These are phyloP conservation scores for Capronia americana DNA, from an alignment of 2,329 filamentous ascomycete genomes.

Conservation along the genomic window DNA sequence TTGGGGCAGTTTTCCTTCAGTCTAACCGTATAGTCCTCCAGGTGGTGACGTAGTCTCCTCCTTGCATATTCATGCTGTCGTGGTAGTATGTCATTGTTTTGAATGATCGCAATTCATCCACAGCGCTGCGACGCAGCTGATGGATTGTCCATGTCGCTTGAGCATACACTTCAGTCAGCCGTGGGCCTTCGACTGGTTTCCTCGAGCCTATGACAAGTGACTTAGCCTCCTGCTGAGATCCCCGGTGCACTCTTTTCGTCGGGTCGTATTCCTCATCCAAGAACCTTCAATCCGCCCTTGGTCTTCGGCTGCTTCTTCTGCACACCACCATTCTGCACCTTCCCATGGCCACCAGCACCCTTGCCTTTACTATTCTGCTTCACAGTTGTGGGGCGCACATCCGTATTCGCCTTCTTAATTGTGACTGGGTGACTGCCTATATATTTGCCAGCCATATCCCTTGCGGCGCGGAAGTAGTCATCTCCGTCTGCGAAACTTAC, in stretches of 20 bases:
- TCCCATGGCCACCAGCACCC: slow-evolving; percentile 38
- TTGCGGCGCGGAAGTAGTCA: slow-evolving; percentile 93
- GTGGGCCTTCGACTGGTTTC: background rate
- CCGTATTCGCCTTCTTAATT: slow-evolving; percentile 85
- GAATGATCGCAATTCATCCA: background rate
- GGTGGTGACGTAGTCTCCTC: background rate
- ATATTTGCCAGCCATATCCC: slow-evolving; percentile 99
- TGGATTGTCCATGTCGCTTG: too few relatives aligned
- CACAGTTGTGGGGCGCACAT: slow-evolving; percentile 78
- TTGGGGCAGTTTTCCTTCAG: background rate
- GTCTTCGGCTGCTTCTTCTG: slow-evolving; percentile 54
- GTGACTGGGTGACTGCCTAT: slow-evolving; percentile 95
- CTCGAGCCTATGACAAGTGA: background rate
- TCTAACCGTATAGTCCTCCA: background rate
- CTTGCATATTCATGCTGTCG: background rate
- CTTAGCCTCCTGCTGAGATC: background rate
- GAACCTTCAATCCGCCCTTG: slow-evolving; percentile 53
- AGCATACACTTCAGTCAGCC: background rate
- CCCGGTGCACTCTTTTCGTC: background rate
- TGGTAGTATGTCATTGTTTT: background rate
- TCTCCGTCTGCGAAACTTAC: slow-evolving; percentile 95
- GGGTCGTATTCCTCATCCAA: slow-evolving; percentile 46
- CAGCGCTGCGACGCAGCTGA: background rate
- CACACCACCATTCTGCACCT: slow-evolving; percentile 53
- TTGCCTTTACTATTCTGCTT: slow-evolving; percentile 60